Conservation (phyloP, 176 grass and related monocot genomes). For the Poa pratensis region DNA sequence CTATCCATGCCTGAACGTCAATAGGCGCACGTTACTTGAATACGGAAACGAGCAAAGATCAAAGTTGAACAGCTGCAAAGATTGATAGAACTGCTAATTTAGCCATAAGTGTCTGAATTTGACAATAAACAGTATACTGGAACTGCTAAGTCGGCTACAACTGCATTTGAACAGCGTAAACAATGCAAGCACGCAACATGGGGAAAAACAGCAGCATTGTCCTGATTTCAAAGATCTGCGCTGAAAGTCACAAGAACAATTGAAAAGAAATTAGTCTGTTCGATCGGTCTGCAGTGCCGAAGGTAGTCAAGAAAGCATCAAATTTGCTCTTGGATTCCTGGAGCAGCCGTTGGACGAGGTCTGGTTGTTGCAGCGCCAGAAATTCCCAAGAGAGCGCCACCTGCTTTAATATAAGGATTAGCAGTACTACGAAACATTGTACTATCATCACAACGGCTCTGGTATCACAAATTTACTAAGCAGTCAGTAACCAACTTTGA, state of each 20-base stretch:
- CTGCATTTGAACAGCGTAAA: slow-evolving; percentile 18
- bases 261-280: neutral
- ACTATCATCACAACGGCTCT: neutral
- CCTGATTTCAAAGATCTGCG: neutral
- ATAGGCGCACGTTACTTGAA: neutral
- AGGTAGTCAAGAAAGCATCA: slow-evolving; percentile 33
- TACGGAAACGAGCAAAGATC: no score
- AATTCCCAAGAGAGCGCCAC: slow-evolving; percentile 36
- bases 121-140: neutral
- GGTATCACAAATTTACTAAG: slow-evolving; percentile 29
- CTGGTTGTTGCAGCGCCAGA: slow-evolving; percentile 27
- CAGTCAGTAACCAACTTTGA: neutral
- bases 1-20: neutral
- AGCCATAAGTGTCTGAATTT: no score
- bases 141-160: neutral
- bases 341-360: slow-evolving; percentile 28
- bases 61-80: neutral
- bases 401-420: slow-evolving; percentile 1
- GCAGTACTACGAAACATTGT: neutral
- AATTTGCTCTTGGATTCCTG: slow-evolving; percentile 42
- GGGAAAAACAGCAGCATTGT: neutral
- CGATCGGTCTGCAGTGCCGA: neutral
- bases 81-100: no score
- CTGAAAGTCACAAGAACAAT: neutral
- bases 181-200: slow-evolving; percentile 6